Percentiles rank a stretch among this genome's conserved stretches.
These are phyloP conservation scores for Schizopora paradoxa DNA, from an alignment of 1,284 basidiomycete genomes.

Conservation along the genomic window DNA sequence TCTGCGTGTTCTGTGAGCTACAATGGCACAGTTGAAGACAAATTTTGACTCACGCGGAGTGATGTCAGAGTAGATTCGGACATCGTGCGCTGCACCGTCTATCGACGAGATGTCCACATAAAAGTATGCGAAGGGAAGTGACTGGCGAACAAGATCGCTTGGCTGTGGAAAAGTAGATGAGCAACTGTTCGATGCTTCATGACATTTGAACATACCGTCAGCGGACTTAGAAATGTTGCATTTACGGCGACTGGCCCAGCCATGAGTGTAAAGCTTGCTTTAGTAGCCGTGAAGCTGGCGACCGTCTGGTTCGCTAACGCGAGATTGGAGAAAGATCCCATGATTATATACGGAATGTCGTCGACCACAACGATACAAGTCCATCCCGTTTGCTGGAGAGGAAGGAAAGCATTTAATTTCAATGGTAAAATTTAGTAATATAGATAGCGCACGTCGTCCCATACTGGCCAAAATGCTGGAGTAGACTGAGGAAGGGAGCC, in stretches of 20 bases:
- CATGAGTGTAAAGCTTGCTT: constrained; percentile 28
- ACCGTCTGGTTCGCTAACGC: constrained; percentile 9
- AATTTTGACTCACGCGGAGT: constrained; percentile 19
- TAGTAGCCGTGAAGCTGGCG: constrained; percentile 32
- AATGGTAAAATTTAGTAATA: too few relatives aligned
- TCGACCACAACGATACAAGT: constrained; percentile 36
- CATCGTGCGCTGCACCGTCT: constrained; percentile 23
- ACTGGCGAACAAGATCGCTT: constrained; percentile 22
- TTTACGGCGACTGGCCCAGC: constrained; percentile 35
- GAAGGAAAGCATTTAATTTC: not conserved
- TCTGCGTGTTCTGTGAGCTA: not conserved
- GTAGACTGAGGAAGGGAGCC: too few relatives aligned
- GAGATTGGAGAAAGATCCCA: constrained; percentile 10
- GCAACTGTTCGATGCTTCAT: too few relatives aligned
- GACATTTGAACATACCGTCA: constrained; percentile 29
- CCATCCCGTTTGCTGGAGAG: too few relatives aligned
- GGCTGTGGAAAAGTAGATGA: constrained; percentile 10
- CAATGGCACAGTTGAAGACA: not conserved
- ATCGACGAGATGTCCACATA: constrained; percentile 20
- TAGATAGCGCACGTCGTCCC: too few relatives aligned
- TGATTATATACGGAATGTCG: constrained; percentile 23
- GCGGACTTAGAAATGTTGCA: constrained; percentile 35
- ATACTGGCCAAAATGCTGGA: too few relatives aligned
- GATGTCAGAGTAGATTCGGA: constrained; percentile 26
- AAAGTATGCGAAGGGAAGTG: constrained; percentile 25